phyloP scores from a whole-genome alignment of 805 yeast species.

The Millerago galiae region DNA sequence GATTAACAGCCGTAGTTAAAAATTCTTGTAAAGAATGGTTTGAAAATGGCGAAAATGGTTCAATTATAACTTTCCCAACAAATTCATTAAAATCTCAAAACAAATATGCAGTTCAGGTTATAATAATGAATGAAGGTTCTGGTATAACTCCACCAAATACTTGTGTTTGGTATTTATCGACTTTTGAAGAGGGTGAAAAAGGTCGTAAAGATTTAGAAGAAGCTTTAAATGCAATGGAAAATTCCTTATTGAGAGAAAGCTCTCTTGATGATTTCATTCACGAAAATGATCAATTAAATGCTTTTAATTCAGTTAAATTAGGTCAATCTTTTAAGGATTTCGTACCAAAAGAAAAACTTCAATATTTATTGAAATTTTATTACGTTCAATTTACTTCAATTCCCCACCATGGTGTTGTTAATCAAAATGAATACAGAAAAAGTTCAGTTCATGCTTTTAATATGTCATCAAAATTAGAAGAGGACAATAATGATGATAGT shows the following conservation, averaged over 20 bases:
- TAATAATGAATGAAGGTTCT: conserved; percentile 81
- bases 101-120: conserved; percentile 70
- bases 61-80: conserved; percentile 91
- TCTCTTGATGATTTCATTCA: conserved; percentile 33
- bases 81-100: conserved; percentile 61
- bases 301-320: conserved; percentile 67
- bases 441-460: conserved; percentile 26
- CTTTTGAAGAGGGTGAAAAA: conserved; percentile 60
- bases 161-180: conserved; percentile 84
- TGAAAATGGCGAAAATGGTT: conserved; percentile 73
- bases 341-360: conserved; percentile 70
- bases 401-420: conserved; percentile 49
- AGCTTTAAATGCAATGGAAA: conserved; percentile 76
- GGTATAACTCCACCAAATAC: conserved; percentile 87
- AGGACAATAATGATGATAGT: conserved; percentile 10
- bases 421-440: conserved; percentile 33
- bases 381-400: conserved; percentile 54
- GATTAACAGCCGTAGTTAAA: conserved; percentile 77
- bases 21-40: conserved; percentile 92
- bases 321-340: conserved; percentile 83
- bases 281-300: conserved; percentile 32
- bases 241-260: conserved; percentile 74
- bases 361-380: conserved; percentile 52
- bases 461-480: conserved; percentile 28
- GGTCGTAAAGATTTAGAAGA: conserved; percentile 75